phyloP scores from a whole-genome alignment of 768 basidiomycete genomes.

The Panaeolus cyanescens region DNA sequence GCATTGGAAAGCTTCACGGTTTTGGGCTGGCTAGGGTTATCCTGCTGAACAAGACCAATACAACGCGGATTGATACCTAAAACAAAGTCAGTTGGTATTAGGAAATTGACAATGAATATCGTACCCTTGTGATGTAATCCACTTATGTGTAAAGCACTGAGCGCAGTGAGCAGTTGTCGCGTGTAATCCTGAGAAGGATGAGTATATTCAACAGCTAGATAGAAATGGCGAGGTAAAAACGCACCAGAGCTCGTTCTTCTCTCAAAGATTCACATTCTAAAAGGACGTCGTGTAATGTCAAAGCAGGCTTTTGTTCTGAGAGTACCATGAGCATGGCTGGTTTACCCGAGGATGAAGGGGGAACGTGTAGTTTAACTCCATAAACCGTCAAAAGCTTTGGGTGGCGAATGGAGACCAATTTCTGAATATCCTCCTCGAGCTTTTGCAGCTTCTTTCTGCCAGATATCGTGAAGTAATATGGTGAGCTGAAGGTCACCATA shows the following conservation, averaged over 20 bases:
- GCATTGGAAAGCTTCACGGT: conserved; percentile 75
- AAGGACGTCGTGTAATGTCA: conserved; percentile 74
- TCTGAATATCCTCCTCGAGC: conserved; percentile 66
- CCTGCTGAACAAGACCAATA: conserved; percentile 60
- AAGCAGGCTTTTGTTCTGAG: conserved; percentile 67
- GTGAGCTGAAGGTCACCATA: conserved; percentile 63
- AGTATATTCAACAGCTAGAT: conserved; percentile 15
- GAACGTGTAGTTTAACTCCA: conserved; percentile 63
- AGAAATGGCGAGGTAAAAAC: conserved; percentile 26
- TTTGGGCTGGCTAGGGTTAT: conserved; percentile 55
- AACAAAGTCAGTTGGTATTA: conserved; percentile 3
- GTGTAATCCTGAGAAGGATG: conserved; percentile 66
- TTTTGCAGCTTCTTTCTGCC: conserved; percentile 73
- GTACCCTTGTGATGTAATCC: conserved; percentile 74
- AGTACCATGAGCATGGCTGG: conserved; percentile 62
- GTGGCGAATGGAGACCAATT: conserved; percentile 59
- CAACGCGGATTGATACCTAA: conserved; percentile 59
- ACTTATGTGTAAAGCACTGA: conserved; percentile 65
- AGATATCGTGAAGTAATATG: conserved; percentile 69
- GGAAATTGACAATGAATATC: conserved; percentile 3
- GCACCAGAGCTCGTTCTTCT: conserved; percentile 68
- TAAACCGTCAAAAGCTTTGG: conserved; percentile 67
- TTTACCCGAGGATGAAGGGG: conserved; percentile 39
- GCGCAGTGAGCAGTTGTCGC: conserved; percentile 66
- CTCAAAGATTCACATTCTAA: conserved; percentile 75